These are phyloP conservation scores for Nakataea oryzae DNA, from an alignment of 2,329 filamentous ascomycete species.

Conservation along the genomic window DNA sequence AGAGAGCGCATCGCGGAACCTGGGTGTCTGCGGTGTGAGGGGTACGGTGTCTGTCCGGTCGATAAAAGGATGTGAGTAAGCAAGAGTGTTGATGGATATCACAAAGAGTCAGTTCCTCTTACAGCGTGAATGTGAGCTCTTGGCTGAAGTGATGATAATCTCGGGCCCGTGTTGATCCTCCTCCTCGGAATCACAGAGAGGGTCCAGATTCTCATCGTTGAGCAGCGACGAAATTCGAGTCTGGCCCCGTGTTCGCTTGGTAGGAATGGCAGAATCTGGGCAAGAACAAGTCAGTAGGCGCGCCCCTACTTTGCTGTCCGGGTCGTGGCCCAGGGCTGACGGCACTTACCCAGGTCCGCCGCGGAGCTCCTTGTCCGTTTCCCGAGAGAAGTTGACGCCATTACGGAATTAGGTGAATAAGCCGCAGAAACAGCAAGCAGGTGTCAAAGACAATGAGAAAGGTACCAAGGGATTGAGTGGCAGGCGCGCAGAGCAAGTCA, in stretches of 20 bases:
- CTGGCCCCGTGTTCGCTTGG: constrained; percentile 35
- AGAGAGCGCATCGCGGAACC: constrained; percentile 69
- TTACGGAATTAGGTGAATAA: not conserved
- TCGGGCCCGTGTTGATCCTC: constrained; percentile 24
- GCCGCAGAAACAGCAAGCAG: not conserved
- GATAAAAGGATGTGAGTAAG: constrained; percentile 1
- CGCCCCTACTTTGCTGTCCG: constrained; percentile 1
- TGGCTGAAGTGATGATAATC: constrained; percentile 19
- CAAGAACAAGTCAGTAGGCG: not conserved
- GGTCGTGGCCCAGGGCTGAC: not conserved
- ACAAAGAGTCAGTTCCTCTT: constrained; percentile 1
- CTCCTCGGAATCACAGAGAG: constrained; percentile 30
- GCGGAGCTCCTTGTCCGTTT: constrained; percentile 19
- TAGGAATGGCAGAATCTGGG: constrained; percentile 19
- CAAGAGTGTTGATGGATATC: not conserved
- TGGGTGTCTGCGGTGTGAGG: constrained; percentile 61
- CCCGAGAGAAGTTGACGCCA: constrained; percentile 12
- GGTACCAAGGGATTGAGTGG: not conserved
- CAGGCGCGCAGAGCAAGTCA: not conserved
- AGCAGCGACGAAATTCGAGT: constrained; percentile 27
- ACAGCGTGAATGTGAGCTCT: constrained; percentile 11
- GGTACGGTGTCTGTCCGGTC: constrained; percentile 28
- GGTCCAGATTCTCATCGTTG: constrained; percentile 61
- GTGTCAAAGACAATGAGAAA: not conserved
- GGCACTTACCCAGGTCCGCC: constrained; percentile 8